Evolutionary conservation across 805 yeast species (phyloP).

Genomic region (Candida ulmi): DNA sequence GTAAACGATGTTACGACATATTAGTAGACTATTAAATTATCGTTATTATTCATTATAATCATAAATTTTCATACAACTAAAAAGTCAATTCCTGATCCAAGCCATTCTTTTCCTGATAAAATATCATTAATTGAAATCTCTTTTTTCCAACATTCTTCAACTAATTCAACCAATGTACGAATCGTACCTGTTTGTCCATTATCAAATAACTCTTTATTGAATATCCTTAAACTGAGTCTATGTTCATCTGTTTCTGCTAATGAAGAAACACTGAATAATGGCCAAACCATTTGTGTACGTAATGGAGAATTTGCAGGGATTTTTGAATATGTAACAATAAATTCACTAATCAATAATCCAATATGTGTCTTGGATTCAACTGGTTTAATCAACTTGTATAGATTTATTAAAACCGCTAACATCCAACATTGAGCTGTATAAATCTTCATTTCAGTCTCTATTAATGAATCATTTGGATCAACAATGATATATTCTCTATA

Average conservation of each 20-base stretch:
- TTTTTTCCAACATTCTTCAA: conserved; percentile 41
- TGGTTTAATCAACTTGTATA: conserved; percentile 28
- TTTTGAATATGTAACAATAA: conserved; percentile 39
- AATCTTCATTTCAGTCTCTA: conserved; percentile 34
- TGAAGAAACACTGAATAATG: conserved; percentile 45
- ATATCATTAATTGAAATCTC: conserved; percentile 39
- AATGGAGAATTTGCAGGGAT: conserved; percentile 41
- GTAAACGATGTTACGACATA: not conserved
- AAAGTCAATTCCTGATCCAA: conserved; percentile 46
- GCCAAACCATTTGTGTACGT: conserved; percentile 62
- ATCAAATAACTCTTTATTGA: conserved; percentile 37
- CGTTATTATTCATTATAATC: not conserved
- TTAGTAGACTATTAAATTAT: too few relatives aligned
- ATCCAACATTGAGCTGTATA: conserved; percentile 57
- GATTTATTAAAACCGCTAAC: conserved; percentile 29
- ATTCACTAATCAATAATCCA: conserved; percentile 35
- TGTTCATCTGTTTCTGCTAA: conserved; percentile 33
- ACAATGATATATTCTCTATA: conserved; percentile 43
- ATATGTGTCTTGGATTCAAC: conserved; percentile 24
- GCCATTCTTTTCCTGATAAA: conserved; percentile 38
- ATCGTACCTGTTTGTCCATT: conserved; percentile 53
- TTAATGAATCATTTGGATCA: conserved; percentile 10
- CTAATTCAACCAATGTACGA: conserved; percentile 35
- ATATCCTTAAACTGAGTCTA: conserved; percentile 24
- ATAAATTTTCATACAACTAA: conserved; percentile 20